Evolutionary conservation across 2,329 filamentous ascomycete species (phyloP), one percentile per base, ranked within the genome.

Genomic region (Septoria linicola): DNA sequence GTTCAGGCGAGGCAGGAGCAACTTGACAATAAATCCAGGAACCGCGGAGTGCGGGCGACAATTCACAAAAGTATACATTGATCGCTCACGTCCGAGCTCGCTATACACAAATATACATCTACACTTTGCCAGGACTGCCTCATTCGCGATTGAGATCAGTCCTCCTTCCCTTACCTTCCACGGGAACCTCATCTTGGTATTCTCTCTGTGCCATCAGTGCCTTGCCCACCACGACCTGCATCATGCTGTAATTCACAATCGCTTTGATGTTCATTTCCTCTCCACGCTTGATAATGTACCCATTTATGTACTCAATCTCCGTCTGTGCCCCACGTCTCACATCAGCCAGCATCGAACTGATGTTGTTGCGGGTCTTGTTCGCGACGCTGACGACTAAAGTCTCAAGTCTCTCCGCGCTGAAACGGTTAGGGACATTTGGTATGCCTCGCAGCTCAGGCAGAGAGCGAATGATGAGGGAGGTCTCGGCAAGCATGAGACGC

Each of bases 261-360:
- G 84, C 84, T 43, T 80, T 75, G n/a, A 96, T 74, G 1, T 88
- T 88, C 54, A 91, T 63, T 66, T 88, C 80, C 61, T 81, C 78
- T 0, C 87, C 93, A 34, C 85, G 80, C 43, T 75, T 78, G 25
- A 95, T 77, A 53, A 99, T 86, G 72, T 92, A 99, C 0, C 91
- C 92, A 67, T 95, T 96, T 60, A 92, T 80, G 63, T 85, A 95
- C 39, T 91, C 82, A 34, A 96, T 80, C 63, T 96, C 89, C 0
- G 88, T 89, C 51, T 76, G 71, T 54, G 65, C 51, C 1, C 87
- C 85, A 1, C 71, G 68, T 8, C 80, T 72, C 10, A 91, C 74
- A 62, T 85, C 82, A 46, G 79, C 77, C 4, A 88, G 73, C 82
- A 95, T 89, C 16, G 76, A 79, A 62, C 82, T 88, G 4, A 77